Percentiles rank a stretch among this genome's conserved stretches.
These are phyloP conservation scores for Lolium multiflorum DNA, from an alignment of 176 grass and related monocot species.

Conservation along the genomic window DNA sequence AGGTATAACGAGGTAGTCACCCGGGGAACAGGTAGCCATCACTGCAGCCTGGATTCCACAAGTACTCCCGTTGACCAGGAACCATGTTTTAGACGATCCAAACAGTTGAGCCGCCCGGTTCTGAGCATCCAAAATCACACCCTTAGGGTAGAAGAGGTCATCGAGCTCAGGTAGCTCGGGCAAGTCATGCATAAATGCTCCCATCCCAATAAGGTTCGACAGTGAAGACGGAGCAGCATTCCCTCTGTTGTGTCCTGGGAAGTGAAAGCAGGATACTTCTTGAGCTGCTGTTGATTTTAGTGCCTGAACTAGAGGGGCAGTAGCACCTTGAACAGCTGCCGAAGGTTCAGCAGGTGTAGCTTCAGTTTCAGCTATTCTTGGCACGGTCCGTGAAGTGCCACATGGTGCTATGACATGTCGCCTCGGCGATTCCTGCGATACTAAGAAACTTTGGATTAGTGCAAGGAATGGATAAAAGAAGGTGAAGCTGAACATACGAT, in stretches of 20 bases:
- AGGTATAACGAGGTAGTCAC: conserved; percentile 69
- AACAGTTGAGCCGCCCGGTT: conserved; percentile 62
- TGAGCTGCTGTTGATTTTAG: conserved; percentile 68
- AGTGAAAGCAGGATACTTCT: conserved; percentile 83
- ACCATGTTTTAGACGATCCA: conserved; percentile 80
- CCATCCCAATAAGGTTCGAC: conserved; percentile 49
- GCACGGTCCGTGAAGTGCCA: background rate
- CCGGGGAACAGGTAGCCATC: conserved; percentile 80
- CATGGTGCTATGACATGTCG: conserved; percentile 19
- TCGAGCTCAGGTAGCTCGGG: conserved; percentile 82
- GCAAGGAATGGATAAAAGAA: background rate
- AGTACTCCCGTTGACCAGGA: conserved; percentile 82
- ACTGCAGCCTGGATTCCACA: conserved; percentile 89
- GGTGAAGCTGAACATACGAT: conserved; percentile 3
- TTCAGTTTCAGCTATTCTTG: conserved; percentile 25
- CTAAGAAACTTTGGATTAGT: background rate
- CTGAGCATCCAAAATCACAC: conserved; percentile 80
- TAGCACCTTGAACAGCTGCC: background rate
- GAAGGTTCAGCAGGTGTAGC: conserved; percentile 33
- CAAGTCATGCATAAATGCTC: conserved; percentile 66
- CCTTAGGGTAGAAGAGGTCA: conserved; percentile 83
- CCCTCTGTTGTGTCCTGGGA: conserved; percentile 86
- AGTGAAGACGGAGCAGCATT: conserved; percentile 62
- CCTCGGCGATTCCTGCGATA: conserved; percentile 33
- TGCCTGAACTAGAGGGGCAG: conserved; percentile 64